Base-by-base conservation (phyloP, 495 filamentous ascomycete species). In the Neurospora hispaniola region DNA sequence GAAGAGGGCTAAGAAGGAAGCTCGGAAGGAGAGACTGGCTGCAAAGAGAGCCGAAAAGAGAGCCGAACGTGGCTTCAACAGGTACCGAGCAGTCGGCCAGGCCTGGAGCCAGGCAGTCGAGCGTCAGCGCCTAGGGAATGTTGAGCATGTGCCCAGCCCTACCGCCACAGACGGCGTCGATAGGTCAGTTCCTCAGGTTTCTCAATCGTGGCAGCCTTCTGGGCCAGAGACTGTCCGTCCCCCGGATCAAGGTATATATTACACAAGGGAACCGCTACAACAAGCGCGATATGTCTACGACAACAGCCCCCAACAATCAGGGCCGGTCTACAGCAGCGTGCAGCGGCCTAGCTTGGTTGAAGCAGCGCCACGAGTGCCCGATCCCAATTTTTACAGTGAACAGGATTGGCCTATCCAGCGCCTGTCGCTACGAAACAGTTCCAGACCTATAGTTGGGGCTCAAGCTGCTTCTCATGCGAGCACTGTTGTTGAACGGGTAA, bases 1-100 rank as follows among this genome's bases (percentile, higher is more conserved):
- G 54, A 70, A 75, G 12, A 77, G 71, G 72, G 62, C 74, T 42
- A 78, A 75, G 40, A 79, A 78, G 72, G 74, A 75, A 27, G 54
- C 72, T 6, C 70, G 70, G 31, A 76, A 73, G 31, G 77, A 76
- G 35, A 75, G 71, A 68, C 70, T 72, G 42, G 71, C 62, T 14
- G 69, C 71, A 14, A 70, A 44, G 46, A 73, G 66, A 68, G 72
- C 69, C 7, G 71, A 54, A 44, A 80, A 79, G 74, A 76, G 75
- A 75, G 71, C 76, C 18, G 78, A 82, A 38, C 74, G 78, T 16
- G 81, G 81, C 38, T 82, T 85, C 72, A 78, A 76, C 43, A 78
- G 83, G 20, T 84, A 84, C 54, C 79, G 81, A 72, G 82, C 82
- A 18, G 78, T 73, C 18, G 81, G 76, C 14, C 76, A 79, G 70